phyloP scores from a whole-genome alignment of 2,329 filamentous ascomycete species.

The Bimuria novae-zelandiae region DNA sequence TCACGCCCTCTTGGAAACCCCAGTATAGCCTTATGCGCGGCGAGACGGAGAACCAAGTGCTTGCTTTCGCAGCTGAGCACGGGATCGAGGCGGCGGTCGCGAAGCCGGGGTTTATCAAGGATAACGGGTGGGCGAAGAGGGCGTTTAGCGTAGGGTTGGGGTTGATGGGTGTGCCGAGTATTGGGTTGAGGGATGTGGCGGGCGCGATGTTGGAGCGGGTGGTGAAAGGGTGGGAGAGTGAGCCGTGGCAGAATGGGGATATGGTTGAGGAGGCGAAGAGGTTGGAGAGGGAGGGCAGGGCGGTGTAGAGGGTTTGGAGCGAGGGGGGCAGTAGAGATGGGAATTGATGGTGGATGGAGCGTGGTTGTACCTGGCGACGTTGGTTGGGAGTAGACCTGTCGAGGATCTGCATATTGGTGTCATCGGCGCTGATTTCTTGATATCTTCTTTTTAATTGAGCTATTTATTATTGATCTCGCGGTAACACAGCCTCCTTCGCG shows the following conservation, averaged over 20 bases:
- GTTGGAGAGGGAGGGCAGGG: background rate
- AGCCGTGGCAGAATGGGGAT: constrained; percentile 52
- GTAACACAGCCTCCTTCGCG: too few species aligned
- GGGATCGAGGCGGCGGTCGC: constrained; percentile 47
- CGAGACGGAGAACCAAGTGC: constrained; percentile 51
- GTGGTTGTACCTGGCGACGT: too few species aligned
- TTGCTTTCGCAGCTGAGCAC: constrained; percentile 49
- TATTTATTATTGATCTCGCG: too few species aligned
- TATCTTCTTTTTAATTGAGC: too few species aligned
- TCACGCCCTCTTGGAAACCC: constrained; percentile 45
- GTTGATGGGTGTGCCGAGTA: constrained; percentile 35
- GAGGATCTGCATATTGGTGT: too few species aligned
- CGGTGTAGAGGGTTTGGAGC: background rate
- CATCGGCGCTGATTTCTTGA: too few species aligned
- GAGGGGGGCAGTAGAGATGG: background rate
- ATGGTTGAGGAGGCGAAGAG: constrained; percentile 23
- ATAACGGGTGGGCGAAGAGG: constrained; percentile 23
- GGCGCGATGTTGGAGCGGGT: constrained; percentile 53
- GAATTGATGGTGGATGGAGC: background rate
- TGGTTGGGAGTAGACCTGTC: too few species aligned
- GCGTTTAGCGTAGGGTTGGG: constrained; percentile 23
- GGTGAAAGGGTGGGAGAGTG: constrained; percentile 53
- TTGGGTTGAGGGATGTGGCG: constrained; percentile 48
- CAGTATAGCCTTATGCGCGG: constrained; percentile 55
- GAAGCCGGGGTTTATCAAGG: constrained; percentile 52